Percentiles rank a stretch among this genome's conserved stretches.
Evolutionary conservation across 1,284 basidiomycete species (phyloP).

Genomic region (Entoloma clypeatum): DNA sequence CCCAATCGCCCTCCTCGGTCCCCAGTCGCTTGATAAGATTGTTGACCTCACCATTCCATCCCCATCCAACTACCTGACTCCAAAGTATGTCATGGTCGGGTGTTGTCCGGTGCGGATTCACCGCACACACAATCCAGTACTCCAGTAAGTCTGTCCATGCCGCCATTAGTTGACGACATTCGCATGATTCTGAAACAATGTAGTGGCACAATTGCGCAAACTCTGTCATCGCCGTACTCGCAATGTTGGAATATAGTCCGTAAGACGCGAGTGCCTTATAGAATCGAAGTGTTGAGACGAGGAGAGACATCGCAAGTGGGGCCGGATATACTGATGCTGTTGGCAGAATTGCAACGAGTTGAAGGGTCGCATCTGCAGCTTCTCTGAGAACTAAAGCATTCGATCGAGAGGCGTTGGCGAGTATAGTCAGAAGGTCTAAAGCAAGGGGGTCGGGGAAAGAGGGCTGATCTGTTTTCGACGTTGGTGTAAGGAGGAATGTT

Average conservation of each 20-base stretch:
- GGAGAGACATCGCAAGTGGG: conserved; percentile 45
- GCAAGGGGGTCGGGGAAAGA: conserved; percentile 48
- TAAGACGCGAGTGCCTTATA: conserved; percentile 72
- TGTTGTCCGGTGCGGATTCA: conserved; percentile 85
- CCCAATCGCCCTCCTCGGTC: conserved; percentile 28
- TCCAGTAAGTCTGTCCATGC: conserved; percentile 58
- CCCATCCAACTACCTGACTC: conserved; percentile 78
- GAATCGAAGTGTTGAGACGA: conserved; percentile 59
- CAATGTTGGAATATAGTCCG: conserved; percentile 68
- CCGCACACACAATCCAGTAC: conserved; percentile 79
- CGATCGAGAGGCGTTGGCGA: conserved; percentile 62
- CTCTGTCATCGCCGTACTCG: conserved; percentile 57
- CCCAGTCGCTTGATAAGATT: conserved; percentile 31
- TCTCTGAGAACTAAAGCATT: conserved; percentile 61
- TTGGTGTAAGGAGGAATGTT: conserved; percentile 53
- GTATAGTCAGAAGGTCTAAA: conserved; percentile 55
- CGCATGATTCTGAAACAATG: conserved; percentile 37
- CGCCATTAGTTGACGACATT: conserved; percentile 32
- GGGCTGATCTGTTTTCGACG: conserved; percentile 33
- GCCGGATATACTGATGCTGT: conserved; percentile 44
- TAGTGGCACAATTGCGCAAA: conserved; percentile 45
- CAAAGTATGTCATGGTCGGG: conserved; percentile 87
- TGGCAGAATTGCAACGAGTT: conserved; percentile 68
- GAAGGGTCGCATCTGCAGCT: conserved; percentile 64
- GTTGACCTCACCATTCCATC: conserved; percentile 65